phyloP scores from a whole-genome alignment of 768 basidiomycete genomes.

The Phlegmacium glaucopus region DNA sequence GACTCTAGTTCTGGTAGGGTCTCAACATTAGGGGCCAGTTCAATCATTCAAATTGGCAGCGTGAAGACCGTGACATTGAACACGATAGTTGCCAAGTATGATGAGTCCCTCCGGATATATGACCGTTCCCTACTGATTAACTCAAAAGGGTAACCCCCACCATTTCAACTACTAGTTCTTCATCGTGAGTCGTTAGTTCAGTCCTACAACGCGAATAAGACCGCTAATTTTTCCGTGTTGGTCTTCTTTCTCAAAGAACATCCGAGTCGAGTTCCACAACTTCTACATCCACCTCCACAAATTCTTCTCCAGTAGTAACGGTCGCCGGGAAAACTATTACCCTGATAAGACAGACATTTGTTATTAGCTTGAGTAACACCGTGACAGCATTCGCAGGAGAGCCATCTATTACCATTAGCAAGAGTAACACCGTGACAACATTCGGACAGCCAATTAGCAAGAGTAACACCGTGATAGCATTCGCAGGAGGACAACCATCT shows the following conservation, averaged over 20 bases:
- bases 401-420: too few relatives aligned
- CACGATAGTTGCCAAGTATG: background rate
- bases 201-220: background rate
- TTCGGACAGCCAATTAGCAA: too few relatives aligned
- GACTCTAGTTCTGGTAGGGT: background rate
- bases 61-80: background rate
- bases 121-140: background rate
- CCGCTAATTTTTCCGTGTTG: background rate
- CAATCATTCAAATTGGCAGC: too few relatives aligned
- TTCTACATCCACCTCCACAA: constrained; percentile 5
- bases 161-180: constrained; percentile 3
- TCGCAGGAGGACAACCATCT: background rate
- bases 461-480: too few relatives aligned
- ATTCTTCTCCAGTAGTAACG: background rate
- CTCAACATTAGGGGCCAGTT: too few relatives aligned
- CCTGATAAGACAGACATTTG: too few relatives aligned
- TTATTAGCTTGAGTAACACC: too few relatives aligned
- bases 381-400: too few relatives aligned
- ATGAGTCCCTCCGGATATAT: background rate
- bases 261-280: constrained; percentile 1
- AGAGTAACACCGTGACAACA: too few relatives aligned
- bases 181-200: constrained; percentile 2
- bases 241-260: background rate
- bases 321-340: background rate
- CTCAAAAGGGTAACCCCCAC: background rate